Evolutionary conservation across 176 grass and related monocot species (phyloP).

Genomic region (Chloris gayana): DNA sequence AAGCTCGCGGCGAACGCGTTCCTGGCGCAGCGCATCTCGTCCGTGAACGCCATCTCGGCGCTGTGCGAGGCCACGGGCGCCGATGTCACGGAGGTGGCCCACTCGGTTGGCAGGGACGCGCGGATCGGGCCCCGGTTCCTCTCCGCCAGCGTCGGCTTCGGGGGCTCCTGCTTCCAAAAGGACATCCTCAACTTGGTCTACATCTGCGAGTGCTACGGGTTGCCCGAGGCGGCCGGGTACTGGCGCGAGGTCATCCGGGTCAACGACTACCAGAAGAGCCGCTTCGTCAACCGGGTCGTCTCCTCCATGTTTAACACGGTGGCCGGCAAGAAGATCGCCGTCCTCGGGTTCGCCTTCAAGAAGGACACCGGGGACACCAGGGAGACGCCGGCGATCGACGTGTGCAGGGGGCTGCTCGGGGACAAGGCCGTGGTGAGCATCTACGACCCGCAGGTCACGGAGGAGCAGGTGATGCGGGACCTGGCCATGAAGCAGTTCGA

Average conservation of each 20-base stretch:
- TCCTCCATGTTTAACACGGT: constrained; percentile 61
- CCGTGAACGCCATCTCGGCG: constrained; percentile 48
- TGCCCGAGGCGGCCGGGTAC: constrained; percentile 46
- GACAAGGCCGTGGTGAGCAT: constrained; percentile 61
- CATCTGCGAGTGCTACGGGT: constrained; percentile 58
- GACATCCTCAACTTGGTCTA: constrained; percentile 60
- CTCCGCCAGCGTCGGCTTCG: constrained; percentile 41
- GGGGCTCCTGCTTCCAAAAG: constrained; percentile 58
- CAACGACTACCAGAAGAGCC: constrained; percentile 53
- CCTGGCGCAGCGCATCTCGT: constrained; percentile 54
- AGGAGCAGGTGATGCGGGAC: constrained; percentile 71
- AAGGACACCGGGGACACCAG: constrained; percentile 49
- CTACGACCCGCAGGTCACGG: constrained; percentile 81
- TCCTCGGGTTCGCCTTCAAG: constrained; percentile 54
- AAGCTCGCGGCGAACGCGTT: constrained; percentile 53
- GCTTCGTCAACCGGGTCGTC: constrained; percentile 47
- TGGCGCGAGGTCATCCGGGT: constrained; percentile 47
- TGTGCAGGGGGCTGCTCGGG: constrained; percentile 43
- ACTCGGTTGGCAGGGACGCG: constrained; percentile 39
- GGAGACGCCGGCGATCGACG: constrained; percentile 55
- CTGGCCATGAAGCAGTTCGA: constrained; percentile 81
- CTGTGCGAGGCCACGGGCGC: constrained; percentile 51
- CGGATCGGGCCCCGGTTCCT: constrained; percentile 47
- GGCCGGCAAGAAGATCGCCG: constrained; percentile 45
- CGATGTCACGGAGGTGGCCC: constrained; percentile 22